phyloP scores from a whole-genome alignment of 495 filamentous ascomycete species.

The Hypomontagnella monticulosa region DNA sequence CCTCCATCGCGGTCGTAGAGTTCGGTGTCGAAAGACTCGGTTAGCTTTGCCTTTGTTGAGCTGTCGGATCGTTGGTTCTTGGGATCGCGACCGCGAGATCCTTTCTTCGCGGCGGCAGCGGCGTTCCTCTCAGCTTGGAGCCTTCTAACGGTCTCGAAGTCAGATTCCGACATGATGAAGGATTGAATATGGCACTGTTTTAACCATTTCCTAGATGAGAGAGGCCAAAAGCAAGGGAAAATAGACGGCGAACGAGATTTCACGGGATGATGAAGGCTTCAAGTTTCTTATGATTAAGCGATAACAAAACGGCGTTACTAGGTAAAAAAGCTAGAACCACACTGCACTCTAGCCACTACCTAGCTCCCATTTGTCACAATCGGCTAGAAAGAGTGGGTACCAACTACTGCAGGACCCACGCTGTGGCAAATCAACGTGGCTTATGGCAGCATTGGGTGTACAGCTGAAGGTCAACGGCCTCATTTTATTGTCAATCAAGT shows the following conservation, averaged over 20 bases:
- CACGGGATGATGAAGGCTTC: slow-evolving; percentile 25
- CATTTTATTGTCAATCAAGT: too few relatives aligned
- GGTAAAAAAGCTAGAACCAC: slow-evolving; percentile 19
- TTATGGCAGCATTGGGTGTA: too few relatives aligned
- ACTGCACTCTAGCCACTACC: neutral
- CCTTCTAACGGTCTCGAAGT: slow-evolving; percentile 83
- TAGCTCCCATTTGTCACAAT: neutral
- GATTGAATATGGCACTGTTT: slow-evolving; percentile 37
- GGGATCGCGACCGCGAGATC: slow-evolving; percentile 86
- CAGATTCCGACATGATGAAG: slow-evolving; percentile 70
- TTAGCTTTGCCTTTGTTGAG: slow-evolving; percentile 94
- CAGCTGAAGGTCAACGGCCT: too few relatives aligned
- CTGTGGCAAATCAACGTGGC: slow-evolving; percentile 24
- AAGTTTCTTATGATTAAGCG: slow-evolving; percentile 13
- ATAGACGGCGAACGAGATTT: slow-evolving; percentile 32
- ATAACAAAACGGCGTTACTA: slow-evolving; percentile 17
- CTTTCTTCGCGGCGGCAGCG: slow-evolving; percentile 80
- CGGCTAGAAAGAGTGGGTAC: too few relatives aligned
- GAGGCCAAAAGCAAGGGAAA: slow-evolving; percentile 18
- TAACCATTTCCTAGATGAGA: slow-evolving; percentile 46
- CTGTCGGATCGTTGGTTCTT: slow-evolving; percentile 87
- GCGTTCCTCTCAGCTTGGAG: slow-evolving; percentile 95
- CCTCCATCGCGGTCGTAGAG: slow-evolving; percentile 85
- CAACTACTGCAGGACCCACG: too few relatives aligned
- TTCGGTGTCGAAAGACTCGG: slow-evolving; percentile 91